Base-by-base conservation (phyloP, 2,329 filamentous ascomycete genomes). In the Fusarium algeriense region DNA sequence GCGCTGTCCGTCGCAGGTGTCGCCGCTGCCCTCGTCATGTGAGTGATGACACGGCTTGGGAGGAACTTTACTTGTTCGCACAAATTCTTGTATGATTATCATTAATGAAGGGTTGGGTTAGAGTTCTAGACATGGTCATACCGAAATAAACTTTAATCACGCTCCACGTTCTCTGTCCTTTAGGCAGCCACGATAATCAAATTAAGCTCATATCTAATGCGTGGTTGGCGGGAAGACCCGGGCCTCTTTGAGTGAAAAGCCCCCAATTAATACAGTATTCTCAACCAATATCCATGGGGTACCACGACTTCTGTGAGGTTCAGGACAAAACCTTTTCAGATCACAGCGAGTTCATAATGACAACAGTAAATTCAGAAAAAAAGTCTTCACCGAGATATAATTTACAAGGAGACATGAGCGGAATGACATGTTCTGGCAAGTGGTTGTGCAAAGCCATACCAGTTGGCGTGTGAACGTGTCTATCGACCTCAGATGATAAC, bases 1-100 rank as follows among this genome's bases (percentile, higher is more conserved):
- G 63, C 11, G 3, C 11, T 66, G 12, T 60, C 63, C 32, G 7
- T 50, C 17, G 53, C 62, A 1, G 62, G 61, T 30, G n/a, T 48
- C n/a, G 40, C 61, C 7, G 40, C 38, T 4, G 46, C 62, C 9
- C 23, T 66, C 8, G 20, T 48, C 14, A 26, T 66, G 40, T 66
- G 17, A 57, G 10, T 9, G 14, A 32, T 41, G 2, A n/a, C 1
- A 7, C 11, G 9, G 10, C 13, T 19, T 7, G 10, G 30, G 41
- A 34, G 15, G 19, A 34, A n/a, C 10, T 46, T 12, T 23, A 17
- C 11, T 3, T 23, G 6, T 11, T 35, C 1, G 13, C 7, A 13
- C 3, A 34, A 5, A 23, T 13, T 26, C 10, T 45, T 55, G n/a
- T 55, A 14, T 34, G 2, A 26, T 34, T 4, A 6, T 34, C 30